phyloP scores from a whole-genome alignment of 2,329 filamentous ascomycete genomes.

The Mycosphaerella sp. region DNA sequence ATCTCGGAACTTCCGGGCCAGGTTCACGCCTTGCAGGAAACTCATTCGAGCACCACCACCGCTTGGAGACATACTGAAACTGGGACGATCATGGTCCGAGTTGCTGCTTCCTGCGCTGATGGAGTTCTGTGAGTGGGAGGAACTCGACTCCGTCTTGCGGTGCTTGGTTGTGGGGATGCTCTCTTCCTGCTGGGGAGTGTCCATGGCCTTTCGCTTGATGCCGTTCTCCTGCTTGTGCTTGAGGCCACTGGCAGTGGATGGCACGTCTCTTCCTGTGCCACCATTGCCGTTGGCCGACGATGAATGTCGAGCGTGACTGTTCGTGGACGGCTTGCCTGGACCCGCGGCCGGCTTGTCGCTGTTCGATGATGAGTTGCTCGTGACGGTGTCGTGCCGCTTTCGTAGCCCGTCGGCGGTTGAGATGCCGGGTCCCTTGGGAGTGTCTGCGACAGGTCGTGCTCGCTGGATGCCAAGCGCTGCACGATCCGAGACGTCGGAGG shows the following conservation, averaged over 20 bases:
- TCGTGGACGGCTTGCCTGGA: constrained; percentile 16
- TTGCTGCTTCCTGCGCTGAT: constrained; percentile 23
- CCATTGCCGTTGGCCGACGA: constrained; percentile 37
- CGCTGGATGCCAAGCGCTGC: constrained; percentile 26
- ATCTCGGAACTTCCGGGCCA: constrained; percentile 49
- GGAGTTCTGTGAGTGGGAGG: constrained; percentile 29
- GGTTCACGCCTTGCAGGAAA: constrained; percentile 39
- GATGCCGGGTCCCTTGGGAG: constrained; percentile 38
- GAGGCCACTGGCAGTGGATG: constrained; percentile 13
- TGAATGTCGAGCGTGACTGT: constrained; percentile 18
- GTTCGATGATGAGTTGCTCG: constrained; percentile 23
- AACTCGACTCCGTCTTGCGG: constrained; percentile 32
- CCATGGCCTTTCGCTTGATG: constrained; percentile 44
- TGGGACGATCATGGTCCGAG: constrained; percentile 3
- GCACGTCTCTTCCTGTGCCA: constrained; percentile 8
- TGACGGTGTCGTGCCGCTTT: constrained; percentile 31
- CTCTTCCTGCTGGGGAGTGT: constrained; percentile 29
- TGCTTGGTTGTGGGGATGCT: constrained; percentile 24
- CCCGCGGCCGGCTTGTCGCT: constrained; percentile 17
- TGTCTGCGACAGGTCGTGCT: constrained; percentile 35
- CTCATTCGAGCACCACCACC: constrained; percentile 1
- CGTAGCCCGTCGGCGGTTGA: constrained; percentile 35
- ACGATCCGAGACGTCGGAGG: constrained; percentile 46
- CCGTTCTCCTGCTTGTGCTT: constrained; percentile 31
- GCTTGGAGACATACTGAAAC: neutral